phyloP scores from a whole-genome alignment of 2,329 filamentous ascomycete species.

The Ramichloridium luteum region DNA sequence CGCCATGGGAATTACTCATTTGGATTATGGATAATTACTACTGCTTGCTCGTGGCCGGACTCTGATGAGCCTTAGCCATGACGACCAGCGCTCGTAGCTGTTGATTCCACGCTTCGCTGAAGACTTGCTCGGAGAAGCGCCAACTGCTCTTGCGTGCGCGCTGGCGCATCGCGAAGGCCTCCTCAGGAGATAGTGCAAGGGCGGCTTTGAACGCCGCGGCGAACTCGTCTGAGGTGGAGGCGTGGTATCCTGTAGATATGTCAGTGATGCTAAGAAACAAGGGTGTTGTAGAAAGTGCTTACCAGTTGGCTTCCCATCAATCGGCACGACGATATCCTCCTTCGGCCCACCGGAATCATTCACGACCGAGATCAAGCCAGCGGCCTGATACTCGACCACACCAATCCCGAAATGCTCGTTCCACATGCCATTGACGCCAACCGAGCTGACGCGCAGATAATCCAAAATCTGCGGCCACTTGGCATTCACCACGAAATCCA shows the following conservation, averaged over 20 bases:
- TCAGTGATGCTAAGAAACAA: conserved; percentile 4
- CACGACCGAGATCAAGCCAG: conserved; percentile 82
- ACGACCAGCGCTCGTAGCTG: conserved; percentile 62
- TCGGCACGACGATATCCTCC: conserved; percentile 74
- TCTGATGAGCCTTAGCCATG: conserved; percentile 4
- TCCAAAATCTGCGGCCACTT: conserved; percentile 77
- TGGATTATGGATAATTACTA: too few relatives aligned
- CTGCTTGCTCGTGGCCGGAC: too few relatives aligned
- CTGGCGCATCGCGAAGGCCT: conserved; percentile 61
- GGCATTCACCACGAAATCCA: conserved; percentile 82
- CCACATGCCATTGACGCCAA: conserved; percentile 98
- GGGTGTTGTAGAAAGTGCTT: conserved; percentile 17
- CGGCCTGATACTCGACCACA: conserved; percentile 95
- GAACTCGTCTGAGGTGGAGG: conserved; percentile 65
- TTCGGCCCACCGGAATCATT: conserved; percentile 90
- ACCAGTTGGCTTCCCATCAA: conserved; percentile 71
- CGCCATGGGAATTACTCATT: too few relatives aligned
- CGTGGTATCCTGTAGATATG: conserved; percentile 60
- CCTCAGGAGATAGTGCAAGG: conserved; percentile 47
- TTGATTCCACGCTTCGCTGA: conserved; percentile 63
- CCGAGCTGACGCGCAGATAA: conserved; percentile 61
- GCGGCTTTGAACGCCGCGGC: conserved; percentile 69
- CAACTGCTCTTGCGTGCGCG: conserved; percentile 67
- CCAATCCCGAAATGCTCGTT: conserved; percentile 99
- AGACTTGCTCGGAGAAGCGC: conserved; percentile 80